Base-by-base conservation (phyloP, 176 grass and related monocot genomes). In the Tillandsia fasciculata region DNA sequence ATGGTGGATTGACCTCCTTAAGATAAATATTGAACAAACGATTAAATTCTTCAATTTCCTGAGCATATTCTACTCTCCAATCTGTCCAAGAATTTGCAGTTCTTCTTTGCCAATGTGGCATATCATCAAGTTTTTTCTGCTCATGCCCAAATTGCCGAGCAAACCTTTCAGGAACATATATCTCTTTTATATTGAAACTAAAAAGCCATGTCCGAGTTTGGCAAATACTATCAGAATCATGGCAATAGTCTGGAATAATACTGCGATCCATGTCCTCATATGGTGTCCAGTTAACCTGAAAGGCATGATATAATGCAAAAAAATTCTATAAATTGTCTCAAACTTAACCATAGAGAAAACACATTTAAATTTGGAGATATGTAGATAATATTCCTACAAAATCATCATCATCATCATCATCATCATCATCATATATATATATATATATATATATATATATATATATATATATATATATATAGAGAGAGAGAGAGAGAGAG, bases 41-140 rank as follows among this genome's bases (percentile, higher is more conserved):
- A 79, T 87, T 79, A 24, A 87, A 87, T 53, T 87, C 79, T 53
- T 82, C 76, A 54, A 87, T 87, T 67, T 87, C 84, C 71, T 68
- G 72, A 79, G 84, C 84, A 83, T 87, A 83, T 75, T 83, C 84
- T 72, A 79, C 72, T 50, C 84, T 83, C 84, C 84, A 83, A 33
- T 87, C 84, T 26, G 75, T 87, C 76, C 72, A 78, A 63, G 82
- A 82, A 72, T 72, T 87, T 80, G 79, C 76, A 69, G 80, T 87
- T 76, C 76, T 83, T 63, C 84, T 83, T 42, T 42, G 33, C 33
- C 33, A 42, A 42, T 42, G 33, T 42, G n/a, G 4, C 8, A 70
- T 65, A 70, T 48, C 54, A 18, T 51, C 26, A 18, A 70, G 48
- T 20, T 49, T 48, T 26, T 64, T 22, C 65, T 69, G 65, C 12